These are phyloP conservation scores for Cryptococcus amylolentus DNA, from an alignment of 1,284 basidiomycete species.

Conservation along the genomic window DNA sequence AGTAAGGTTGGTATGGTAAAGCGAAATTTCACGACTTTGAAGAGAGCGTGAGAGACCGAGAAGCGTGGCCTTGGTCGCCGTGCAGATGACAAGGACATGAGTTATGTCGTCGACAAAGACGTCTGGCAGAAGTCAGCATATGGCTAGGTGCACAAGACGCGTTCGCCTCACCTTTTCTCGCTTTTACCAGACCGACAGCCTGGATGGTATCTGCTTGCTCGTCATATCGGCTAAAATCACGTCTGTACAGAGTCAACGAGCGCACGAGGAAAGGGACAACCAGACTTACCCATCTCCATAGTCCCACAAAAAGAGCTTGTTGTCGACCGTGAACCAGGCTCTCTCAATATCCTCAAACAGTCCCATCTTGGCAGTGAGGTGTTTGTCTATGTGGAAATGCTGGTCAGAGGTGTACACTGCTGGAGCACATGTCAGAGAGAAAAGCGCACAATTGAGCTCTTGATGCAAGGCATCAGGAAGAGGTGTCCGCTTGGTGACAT, in stretches of 20 bases:
- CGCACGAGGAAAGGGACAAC: background rate
- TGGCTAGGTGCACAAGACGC: background rate
- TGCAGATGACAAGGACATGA: slow-evolving; percentile 85
- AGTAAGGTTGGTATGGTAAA: slow-evolving; percentile 86
- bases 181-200: slow-evolving; percentile 75
- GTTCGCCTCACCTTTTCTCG: slow-evolving; percentile 45
- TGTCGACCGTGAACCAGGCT: slow-evolving; percentile 93
- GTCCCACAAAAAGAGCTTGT: slow-evolving; percentile 94
- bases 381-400: slow-evolving; percentile 24
- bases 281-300: slow-evolving; percentile 77
- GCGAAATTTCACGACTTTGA: slow-evolving; percentile 65
- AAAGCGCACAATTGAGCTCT: slow-evolving; percentile 38
- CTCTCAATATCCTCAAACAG: slow-evolving; percentile 89
- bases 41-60: slow-evolving; percentile 68
- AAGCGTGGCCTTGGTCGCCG: slow-evolving; percentile 74
- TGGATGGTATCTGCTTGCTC: slow-evolving; percentile 90
- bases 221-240: slow-evolving; percentile 64
- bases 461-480: slow-evolving; percentile 45
- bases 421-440: background rate
- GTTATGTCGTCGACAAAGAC: slow-evolving; percentile 94
- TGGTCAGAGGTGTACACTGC: slow-evolving; percentile 1
- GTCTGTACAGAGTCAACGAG: slow-evolving; percentile 16
- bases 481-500: slow-evolving; percentile 25
- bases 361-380: slow-evolving; percentile 62
- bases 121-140: slow-evolving; percentile 31